Evolutionary conservation across 2,329 filamentous ascomycete species (phyloP), one percentile per base, ranked within the genome.

Genomic region (Ophiostoma montium): DNA sequence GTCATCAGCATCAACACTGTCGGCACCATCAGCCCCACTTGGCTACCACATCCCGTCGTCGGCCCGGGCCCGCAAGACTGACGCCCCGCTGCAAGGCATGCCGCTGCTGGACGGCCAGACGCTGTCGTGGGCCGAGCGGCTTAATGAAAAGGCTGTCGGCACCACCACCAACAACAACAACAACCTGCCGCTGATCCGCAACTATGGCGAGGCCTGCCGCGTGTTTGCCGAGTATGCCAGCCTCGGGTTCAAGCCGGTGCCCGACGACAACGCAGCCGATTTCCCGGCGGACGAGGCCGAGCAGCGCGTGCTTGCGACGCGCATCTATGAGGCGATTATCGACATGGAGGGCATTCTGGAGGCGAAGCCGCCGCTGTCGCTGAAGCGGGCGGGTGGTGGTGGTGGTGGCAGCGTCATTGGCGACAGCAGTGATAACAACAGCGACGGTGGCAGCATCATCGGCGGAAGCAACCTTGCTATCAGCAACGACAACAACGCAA

Each of bases 281-380:
- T 56, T 53, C 35, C 60, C 60, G 2, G 51, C 12, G 9, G 53
- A 52, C 15, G 48, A 56, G 8, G 54, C 61, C 2, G 52, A 58
- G 42, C 56, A 57, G 47, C 46, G 45, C 15, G 8, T 15, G 44
- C 50, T 65, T 10, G 59, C 60, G n/a, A 53, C 50, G 11, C 49
- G 55, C 10, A 54, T 63, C 21, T 62, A 57, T 48, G 57, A 62
- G 31, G 60, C 60, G 10, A 55, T 57, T 44, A 35, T 49, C 31
- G 51, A 55, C 46, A 52, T 55, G 47, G 46, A 47, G 19, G 46
- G 39, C 43, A 54, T 55, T 31, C 35, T 56, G 10, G 55, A 57
- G 47, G 42, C 27, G 12, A 50, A 51, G 50, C 30, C 21, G 21
- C 49, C 50, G 3, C 38, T 47, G 13, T 21, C 30, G 5, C 30